Conservation (phyloP, 495 filamentous ascomycete genomes). For the Cetradonia linearis region DNA sequence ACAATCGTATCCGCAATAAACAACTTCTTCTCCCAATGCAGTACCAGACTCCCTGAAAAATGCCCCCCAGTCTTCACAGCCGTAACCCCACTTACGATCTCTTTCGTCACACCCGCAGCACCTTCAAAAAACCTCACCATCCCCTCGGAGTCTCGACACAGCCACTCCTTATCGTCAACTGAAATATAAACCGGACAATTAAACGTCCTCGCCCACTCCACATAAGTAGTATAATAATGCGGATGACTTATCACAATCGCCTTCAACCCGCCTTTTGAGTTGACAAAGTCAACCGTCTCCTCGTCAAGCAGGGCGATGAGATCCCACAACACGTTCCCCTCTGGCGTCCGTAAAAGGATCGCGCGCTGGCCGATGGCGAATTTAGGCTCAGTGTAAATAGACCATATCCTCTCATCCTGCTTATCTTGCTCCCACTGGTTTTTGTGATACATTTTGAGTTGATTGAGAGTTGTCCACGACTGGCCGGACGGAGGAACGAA, state of each 20-base stretch:
- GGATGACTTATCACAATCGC: slow-evolving; percentile 73
- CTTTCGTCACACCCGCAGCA: slow-evolving; percentile 25
- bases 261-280: slow-evolving; percentile 36
- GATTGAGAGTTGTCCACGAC: slow-evolving; percentile 46
- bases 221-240: slow-evolving; percentile 64
- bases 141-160: slow-evolving; percentile 30
- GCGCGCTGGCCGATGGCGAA: slow-evolving; percentile 65
- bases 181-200: slow-evolving; percentile 53
- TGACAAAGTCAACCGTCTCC: slow-evolving; percentile 39
- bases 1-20: slow-evolving; percentile 64
- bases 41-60: slow-evolving; percentile 59
- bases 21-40: slow-evolving; percentile 47
- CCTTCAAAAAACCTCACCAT: slow-evolving; percentile 18
- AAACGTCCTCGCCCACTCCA: slow-evolving; percentile 56
- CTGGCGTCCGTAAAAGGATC: slow-evolving; percentile 48
- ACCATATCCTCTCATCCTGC: slow-evolving; percentile 35
- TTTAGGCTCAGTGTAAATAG: slow-evolving; percentile 49
- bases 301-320: slow-evolving; percentile 54
- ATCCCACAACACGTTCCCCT: slow-evolving; percentile 68
- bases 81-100: slow-evolving; percentile 43
- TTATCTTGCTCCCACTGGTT: slow-evolving; percentile 34
- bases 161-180: slow-evolving; percentile 53
- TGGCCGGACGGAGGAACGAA: slow-evolving; percentile 53
- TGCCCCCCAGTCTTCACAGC: slow-evolving; percentile 62
- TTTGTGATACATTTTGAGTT: slow-evolving; percentile 29